phyloP scores from a whole-genome alignment of 2,329 filamentous ascomycete genomes.

The Pestalotiopsis sp. region DNA sequence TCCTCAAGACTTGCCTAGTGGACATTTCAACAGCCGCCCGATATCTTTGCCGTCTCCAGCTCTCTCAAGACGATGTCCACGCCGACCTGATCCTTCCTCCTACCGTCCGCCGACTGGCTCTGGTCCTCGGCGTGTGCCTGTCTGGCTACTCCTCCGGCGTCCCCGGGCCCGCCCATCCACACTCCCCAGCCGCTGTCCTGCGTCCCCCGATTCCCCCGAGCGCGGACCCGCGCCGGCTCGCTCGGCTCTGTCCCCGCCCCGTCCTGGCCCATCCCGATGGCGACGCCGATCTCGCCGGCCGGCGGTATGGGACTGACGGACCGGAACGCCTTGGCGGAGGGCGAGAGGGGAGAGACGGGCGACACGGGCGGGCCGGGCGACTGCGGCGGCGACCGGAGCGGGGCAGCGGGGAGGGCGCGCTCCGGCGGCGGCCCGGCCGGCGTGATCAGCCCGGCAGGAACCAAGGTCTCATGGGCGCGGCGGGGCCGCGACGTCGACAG shows the following conservation, averaged over 20 bases:
- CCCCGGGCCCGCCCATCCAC: background rate
- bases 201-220: conserved; percentile 20
- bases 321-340: conserved; percentile 11
- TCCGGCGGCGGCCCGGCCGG: conserved; percentile 46
- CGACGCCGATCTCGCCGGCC: conserved; percentile 3
- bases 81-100: conserved; percentile 10
- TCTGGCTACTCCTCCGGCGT: too few relatives aligned
- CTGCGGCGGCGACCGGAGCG: conserved; percentile 16
- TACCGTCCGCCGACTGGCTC: background rate
- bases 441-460: conserved; percentile 38
- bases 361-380: background rate
- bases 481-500: conserved; percentile 36
- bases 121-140: background rate
- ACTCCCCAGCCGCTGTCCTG: conserved; percentile 37
- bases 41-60: conserved; percentile 28
- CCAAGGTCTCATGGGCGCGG: conserved; percentile 36
- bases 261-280: conserved; percentile 10
- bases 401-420: conserved; percentile 39
- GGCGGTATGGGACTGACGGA: conserved; percentile 8
- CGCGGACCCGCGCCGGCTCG: conserved; percentile 34
- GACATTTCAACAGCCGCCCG: conserved; percentile 23
- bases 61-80: conserved; percentile 20
- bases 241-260: conserved; percentile 26
- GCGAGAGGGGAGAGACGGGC: conserved; percentile 26
- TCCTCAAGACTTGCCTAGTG: background rate